phyloP scores from a whole-genome alignment of 208 protist genomes.

The Angomonas deanei region DNA sequence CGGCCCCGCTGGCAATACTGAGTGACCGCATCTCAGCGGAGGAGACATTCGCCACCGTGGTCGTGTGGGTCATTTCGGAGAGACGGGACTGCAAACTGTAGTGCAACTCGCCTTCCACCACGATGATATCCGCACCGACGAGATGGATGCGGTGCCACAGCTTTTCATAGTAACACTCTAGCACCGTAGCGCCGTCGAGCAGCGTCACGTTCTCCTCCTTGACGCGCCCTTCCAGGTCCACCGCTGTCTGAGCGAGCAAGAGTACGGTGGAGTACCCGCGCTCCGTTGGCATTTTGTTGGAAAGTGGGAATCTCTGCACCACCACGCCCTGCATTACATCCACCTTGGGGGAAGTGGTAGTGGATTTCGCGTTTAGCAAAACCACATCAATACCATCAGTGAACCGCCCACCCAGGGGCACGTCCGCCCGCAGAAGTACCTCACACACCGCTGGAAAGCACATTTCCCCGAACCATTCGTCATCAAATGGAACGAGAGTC shows the following conservation, averaged over 20 bases:
- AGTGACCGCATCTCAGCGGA: slow-evolving; percentile 17
- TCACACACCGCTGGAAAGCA: too few relatives aligned
- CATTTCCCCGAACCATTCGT: too few relatives aligned
- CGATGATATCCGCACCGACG: slow-evolving; percentile 60
- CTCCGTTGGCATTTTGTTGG: slow-evolving; percentile 17
- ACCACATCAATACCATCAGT: too few relatives aligned
- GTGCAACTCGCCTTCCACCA: slow-evolving; percentile 72
- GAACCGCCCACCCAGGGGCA: too few relatives aligned
- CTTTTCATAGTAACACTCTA: slow-evolving; percentile 14
- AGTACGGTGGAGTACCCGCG: slow-evolving; percentile 47
- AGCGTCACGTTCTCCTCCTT: too few relatives aligned
- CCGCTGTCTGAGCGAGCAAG: slow-evolving; percentile 56
- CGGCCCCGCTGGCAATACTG: background rate
- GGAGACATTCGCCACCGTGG: slow-evolving; percentile 56
- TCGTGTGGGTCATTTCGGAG: slow-evolving; percentile 28
- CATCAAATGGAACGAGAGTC: too few relatives aligned
- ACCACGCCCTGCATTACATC: background rate
- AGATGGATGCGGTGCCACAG: slow-evolving; percentile 59
- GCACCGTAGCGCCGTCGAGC: background rate
- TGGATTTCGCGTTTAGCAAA: too few relatives aligned
- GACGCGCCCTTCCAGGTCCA: too few relatives aligned
- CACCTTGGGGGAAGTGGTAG: too few relatives aligned
- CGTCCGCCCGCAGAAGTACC: too few relatives aligned
- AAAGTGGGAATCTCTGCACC: slow-evolving; percentile 11
- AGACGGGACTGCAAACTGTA: slow-evolving; percentile 64